Conservation (phyloP, 176 grass and related monocot genomes). For the Urochloa ruziziensis region DNA sequence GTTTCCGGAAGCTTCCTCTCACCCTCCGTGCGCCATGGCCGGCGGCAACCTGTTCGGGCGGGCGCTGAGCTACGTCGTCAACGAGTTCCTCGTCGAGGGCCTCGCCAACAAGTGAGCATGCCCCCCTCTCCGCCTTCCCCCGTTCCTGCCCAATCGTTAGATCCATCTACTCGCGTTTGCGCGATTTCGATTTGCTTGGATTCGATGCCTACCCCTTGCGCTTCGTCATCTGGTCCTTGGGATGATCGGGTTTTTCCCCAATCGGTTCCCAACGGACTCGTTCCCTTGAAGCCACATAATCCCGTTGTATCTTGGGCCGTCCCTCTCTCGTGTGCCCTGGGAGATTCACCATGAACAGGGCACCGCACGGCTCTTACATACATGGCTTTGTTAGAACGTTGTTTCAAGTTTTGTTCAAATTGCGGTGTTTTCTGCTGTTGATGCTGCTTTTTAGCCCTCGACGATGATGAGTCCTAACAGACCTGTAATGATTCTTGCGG, state of each 20-base stretch:
- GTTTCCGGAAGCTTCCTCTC: constrained; percentile 25
- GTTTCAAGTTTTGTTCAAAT: not conserved
- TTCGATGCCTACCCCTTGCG: not conserved
- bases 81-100: constrained; percentile 67
- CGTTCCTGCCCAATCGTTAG: not conserved
- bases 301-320: constrained; percentile 49
- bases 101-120: constrained; percentile 76
- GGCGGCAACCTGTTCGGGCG: constrained; percentile 63
- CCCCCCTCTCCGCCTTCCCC: not conserved
- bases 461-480: constrained; percentile 44
- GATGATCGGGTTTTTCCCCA: constrained; percentile 18
- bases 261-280: constrained; percentile 51
- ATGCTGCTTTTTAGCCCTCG: not conserved
- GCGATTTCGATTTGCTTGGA: not conserved
- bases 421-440: not conserved
- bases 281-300: constrained; percentile 59
- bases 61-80: constrained; percentile 58
- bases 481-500: constrained; percentile 71
- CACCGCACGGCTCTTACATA: constrained; percentile 44
- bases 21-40: constrained; percentile 33
- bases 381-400: not conserved
- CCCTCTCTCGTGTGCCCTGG: not conserved
- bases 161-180: not conserved
- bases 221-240: constrained; percentile 70
- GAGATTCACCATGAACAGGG: constrained; percentile 5